Percentiles rank a stretch among this genome's conserved stretches.
These are phyloP conservation scores for Senna siamea DNA, from an alignment of 306 rosid genomes.

Conservation along the genomic window DNA sequence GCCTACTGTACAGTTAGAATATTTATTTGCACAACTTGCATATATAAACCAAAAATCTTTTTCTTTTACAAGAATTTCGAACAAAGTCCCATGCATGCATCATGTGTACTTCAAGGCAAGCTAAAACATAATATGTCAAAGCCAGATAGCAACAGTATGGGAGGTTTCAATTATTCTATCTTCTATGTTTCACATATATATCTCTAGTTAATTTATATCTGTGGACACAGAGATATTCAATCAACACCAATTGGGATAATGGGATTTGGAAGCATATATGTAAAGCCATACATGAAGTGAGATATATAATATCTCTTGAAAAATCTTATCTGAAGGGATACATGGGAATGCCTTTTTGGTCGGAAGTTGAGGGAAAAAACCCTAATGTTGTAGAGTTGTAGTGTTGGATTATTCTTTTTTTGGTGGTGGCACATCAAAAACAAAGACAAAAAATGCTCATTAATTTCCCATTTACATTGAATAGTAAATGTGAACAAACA, in stretches of 20 bases:
- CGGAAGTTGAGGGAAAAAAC: not conserved
- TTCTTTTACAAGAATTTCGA: not conserved
- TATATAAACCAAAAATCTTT: not conserved
- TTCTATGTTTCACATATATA: not conserved
- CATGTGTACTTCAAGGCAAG: too few relatives aligned
- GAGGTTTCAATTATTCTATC: not conserved
- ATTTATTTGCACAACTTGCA: not conserved
- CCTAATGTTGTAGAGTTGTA: not conserved
- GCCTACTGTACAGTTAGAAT: too few relatives aligned
- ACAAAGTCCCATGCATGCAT: not conserved
- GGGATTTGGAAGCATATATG: not conserved
- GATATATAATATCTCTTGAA: too few relatives aligned
- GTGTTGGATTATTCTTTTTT: not conserved
- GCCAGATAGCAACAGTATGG: not conserved
- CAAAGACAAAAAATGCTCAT: not conserved
- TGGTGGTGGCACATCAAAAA: not conserved
- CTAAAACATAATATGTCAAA: not conserved
- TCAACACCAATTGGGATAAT: not conserved
- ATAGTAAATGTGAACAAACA: not conserved
- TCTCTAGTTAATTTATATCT: not conserved
- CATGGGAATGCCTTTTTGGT: not conserved
- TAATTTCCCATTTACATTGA: not conserved
- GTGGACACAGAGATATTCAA: not conserved
- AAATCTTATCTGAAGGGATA: too few relatives aligned
- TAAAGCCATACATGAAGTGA: too few relatives aligned